phyloP scores from a whole-genome alignment of 2,329 filamentous ascomycete species.

The Fusarium veterinarium region DNA sequence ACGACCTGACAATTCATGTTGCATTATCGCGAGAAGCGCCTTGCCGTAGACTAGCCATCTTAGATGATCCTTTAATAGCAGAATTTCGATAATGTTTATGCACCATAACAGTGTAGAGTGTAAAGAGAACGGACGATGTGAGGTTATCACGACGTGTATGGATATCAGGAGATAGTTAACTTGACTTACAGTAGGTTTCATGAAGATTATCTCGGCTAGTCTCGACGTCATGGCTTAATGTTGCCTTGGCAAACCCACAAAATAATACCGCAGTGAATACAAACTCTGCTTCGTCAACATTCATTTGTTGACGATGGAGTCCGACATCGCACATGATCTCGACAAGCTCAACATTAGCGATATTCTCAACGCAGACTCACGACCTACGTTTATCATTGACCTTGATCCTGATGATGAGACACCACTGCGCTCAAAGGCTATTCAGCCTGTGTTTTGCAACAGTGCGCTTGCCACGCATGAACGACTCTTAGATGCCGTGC shows the following conservation, averaged over 20 bases:
- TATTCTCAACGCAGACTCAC: conserved; percentile 52
- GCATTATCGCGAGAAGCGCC: not conserved
- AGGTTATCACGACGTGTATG: not conserved
- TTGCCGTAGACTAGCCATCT: not conserved
- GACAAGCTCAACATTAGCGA: conserved; percentile 59
- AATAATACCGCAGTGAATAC: not conserved
- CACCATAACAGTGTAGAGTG: not conserved
- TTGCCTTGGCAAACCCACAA: conserved; percentile 16
- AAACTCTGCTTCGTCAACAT: not conserved
- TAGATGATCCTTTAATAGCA: not conserved
- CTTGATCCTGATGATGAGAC: conserved; percentile 50
- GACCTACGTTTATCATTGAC: conserved; percentile 53
- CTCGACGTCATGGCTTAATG: conserved; percentile 1
- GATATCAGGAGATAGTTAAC: not conserved
- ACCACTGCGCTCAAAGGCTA: conserved; percentile 29
- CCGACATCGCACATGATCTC: conserved; percentile 23
- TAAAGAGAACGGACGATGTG: not conserved
- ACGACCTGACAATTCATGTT: not conserved
- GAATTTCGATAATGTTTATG: not conserved
- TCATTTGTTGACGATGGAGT: conserved; percentile 19
- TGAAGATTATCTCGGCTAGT: not conserved
- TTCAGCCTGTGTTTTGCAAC: conserved; percentile 53
- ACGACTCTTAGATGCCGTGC: conserved; percentile 47
- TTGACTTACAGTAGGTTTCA: not conserved
- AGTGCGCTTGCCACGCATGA: conserved; percentile 50